These are phyloP conservation scores for Diaporthe sp. DNA, from an alignment of 2,329 filamentous ascomycete species.

Conservation along the genomic window DNA sequence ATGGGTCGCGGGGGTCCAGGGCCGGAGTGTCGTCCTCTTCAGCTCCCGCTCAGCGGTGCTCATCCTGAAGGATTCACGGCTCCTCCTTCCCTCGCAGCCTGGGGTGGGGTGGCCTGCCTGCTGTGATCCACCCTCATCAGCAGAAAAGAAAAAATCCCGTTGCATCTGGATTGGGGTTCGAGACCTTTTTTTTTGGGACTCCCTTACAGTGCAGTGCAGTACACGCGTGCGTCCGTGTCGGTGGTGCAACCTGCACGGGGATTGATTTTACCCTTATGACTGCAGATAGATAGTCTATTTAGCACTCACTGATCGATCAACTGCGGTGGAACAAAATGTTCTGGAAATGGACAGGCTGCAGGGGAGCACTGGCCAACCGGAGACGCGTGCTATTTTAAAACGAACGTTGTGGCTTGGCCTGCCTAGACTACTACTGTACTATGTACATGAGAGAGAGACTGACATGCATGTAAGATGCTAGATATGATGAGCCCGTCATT, in stretches of 20 bases:
- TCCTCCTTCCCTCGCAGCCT: constrained; percentile 27
- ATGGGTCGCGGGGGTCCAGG: background rate
- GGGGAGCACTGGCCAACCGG: constrained; percentile 11
- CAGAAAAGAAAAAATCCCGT: background rate
- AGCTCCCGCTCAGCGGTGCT: constrained; percentile 12
- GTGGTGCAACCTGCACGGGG: constrained; percentile 13
- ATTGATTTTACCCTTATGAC: background rate
- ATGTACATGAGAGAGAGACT: too few species aligned
- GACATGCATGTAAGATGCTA: background rate
- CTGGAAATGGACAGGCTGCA: background rate
- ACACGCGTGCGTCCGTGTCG: background rate
- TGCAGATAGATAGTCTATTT: background rate
- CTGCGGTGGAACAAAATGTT: background rate
- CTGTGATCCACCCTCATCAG: constrained; percentile 5
- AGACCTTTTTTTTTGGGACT: background rate
- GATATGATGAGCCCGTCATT: background rate
- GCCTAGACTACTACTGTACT: background rate
- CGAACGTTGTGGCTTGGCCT: constrained; percentile 11
- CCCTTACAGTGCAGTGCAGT: too few species aligned
- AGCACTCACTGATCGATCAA: too few species aligned
- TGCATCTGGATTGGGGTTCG: background rate
- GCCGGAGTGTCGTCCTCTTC: background rate
- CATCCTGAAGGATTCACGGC: constrained; percentile 24
- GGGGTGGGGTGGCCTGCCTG: too few species aligned
- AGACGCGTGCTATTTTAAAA: constrained; percentile 20